A percentile compares a stretch with the other conserved stretches of the same genome.
phyloP scores from a whole-genome alignment of 495 filamentous ascomycete species.

The Hypoxylon fuscum region DNA sequence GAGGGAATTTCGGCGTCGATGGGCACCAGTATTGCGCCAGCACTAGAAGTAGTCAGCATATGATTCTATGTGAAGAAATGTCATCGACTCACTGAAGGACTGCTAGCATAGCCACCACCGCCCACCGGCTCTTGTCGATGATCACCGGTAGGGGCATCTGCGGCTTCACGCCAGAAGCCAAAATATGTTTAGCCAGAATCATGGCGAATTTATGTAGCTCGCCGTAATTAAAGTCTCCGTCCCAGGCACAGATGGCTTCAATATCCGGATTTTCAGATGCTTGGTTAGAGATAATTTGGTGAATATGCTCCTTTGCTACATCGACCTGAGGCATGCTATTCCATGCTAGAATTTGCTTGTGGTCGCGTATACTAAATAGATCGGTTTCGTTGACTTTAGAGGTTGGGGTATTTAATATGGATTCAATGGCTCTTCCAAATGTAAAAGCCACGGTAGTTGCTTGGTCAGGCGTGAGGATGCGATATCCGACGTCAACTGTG shows the following conservation, averaged over 20 bases:
- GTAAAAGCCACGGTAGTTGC: conserved; percentile 51
- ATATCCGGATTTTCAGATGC: conserved; percentile 47
- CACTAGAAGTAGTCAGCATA: conserved; percentile 33
- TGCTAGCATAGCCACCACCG: conserved; percentile 57
- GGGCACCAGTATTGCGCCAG: conserved; percentile 56
- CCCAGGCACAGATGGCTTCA: conserved; percentile 56
- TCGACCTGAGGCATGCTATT: conserved; percentile 48
- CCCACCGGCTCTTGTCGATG: conserved; percentile 55
- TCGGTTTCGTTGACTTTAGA: conserved; percentile 49
- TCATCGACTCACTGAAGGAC: conserved; percentile 52
- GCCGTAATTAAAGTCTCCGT: conserved; percentile 54
- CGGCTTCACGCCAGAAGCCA: conserved; percentile 52
- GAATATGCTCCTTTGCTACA: conserved; percentile 43
- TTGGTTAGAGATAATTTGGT: conserved; percentile 48
- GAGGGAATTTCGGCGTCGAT: conserved; percentile 52
- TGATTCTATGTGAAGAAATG: not conserved
- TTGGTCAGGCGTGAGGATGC: conserved; percentile 53
- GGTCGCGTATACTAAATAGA: conserved; percentile 55
- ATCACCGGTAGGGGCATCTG: conserved; percentile 56
- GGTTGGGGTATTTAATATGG: conserved; percentile 49
- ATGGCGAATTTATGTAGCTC: conserved; percentile 50
- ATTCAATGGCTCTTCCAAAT: conserved; percentile 54
- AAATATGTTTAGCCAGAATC: conserved; percentile 51
- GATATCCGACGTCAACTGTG: conserved; percentile 53
- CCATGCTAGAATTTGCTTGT: conserved; percentile 53